Conservation (phyloP, 768 basidiomycete genomes). For the Auriscalpium vulgare region DNA sequence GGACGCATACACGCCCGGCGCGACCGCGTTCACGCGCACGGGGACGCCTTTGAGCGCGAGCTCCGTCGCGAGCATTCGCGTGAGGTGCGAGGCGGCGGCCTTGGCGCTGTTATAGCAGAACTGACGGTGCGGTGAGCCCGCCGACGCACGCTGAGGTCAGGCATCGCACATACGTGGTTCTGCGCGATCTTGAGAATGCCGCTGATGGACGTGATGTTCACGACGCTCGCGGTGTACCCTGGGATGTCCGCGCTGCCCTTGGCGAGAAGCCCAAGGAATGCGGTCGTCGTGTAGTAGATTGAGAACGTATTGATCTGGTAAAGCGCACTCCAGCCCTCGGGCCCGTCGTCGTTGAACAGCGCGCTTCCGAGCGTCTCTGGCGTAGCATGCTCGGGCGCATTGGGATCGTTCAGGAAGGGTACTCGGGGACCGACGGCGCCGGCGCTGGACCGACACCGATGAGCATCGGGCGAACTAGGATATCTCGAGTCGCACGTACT, state of each 20-base stretch:
- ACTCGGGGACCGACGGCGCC: constrained; percentile 65
- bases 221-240: constrained; percentile 54
- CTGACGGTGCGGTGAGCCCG: constrained; percentile 28
- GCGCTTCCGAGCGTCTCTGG: constrained; percentile 60
- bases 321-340: constrained; percentile 53
- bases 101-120: constrained; percentile 80
- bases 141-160: background rate
- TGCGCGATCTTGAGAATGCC: constrained; percentile 65
- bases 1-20: constrained; percentile 69
- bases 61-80: constrained; percentile 70
- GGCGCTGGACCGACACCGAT: constrained; percentile 37
- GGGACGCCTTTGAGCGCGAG: constrained; percentile 59
- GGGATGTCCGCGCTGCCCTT: constrained; percentile 56
- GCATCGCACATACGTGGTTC: constrained; percentile 51
- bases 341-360: constrained; percentile 60
- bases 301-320: constrained; percentile 67
- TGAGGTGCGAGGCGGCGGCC: constrained; percentile 70
- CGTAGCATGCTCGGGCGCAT: constrained; percentile 51
- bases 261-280: constrained; percentile 68
- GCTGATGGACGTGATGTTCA: constrained; percentile 76
- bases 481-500: constrained; percentile 35
- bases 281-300: constrained; percentile 69
- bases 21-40: constrained; percentile 64
- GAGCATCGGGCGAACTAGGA: too few species aligned
- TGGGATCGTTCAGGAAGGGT: constrained; percentile 46